Conservation (phyloP, 1,139 yeast species). For the Ashbya aceris region DNA sequence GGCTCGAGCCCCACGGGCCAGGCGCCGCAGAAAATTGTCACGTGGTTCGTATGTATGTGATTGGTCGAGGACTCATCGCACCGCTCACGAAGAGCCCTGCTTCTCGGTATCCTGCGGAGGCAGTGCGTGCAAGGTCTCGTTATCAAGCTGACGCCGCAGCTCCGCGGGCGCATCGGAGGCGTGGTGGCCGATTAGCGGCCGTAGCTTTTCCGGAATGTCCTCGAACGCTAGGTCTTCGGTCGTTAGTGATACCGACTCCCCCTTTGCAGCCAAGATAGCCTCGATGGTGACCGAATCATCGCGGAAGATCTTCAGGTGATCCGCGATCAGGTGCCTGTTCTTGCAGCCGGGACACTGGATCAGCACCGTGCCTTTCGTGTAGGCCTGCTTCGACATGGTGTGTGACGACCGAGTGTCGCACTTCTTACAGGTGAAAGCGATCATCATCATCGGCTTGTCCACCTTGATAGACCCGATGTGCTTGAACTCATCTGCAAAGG, state of each 20-base stretch:
- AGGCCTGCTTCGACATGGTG: constrained; percentile 83
- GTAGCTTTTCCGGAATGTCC: constrained; percentile 62
- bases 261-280: constrained; percentile 68
- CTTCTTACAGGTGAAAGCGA: constrained; percentile 87
- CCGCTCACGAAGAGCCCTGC: not conserved
- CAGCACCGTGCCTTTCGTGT: constrained; percentile 75
- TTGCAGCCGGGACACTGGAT: constrained; percentile 91
- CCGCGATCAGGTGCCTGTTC: constrained; percentile 84
- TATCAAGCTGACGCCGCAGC: not conserved
- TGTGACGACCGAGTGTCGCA: constrained; percentile 82
- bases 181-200: constrained; percentile 46
- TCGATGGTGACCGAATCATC: constrained; percentile 65
- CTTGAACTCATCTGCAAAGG: no score
- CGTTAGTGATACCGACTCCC: constrained; percentile 58
- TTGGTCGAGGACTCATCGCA: no score
- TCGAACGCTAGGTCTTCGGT: constrained; percentile 60
- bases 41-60: no score
- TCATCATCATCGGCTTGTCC: constrained; percentile 69
- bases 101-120: not conserved
- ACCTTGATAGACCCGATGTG: constrained; percentile 32
- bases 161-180: constrained; percentile 53
- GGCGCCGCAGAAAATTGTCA: no score
- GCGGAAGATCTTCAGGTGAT: constrained; percentile 74
- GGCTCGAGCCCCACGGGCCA: no score
- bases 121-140: not conserved